Conservation (phyloP, 73 alveolate genomes). For the Tetrahymena thermophila region DNA sequence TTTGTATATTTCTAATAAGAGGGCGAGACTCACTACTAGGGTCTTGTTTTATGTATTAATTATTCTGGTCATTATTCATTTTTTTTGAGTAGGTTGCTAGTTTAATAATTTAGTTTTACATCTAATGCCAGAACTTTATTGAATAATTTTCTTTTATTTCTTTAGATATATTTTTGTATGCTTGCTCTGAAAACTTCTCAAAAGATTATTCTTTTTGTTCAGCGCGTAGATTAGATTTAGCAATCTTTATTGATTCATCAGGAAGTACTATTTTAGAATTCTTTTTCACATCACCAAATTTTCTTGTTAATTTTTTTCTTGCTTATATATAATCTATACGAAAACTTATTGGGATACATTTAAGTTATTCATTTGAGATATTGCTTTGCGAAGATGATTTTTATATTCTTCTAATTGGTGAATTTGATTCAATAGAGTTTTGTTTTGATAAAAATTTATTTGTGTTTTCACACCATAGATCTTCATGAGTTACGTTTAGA, state of each 20-base stretch:
- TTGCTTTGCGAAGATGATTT: background rate
- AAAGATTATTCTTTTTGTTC: background rate
- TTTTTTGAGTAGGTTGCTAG: background rate
- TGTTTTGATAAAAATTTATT: background rate
- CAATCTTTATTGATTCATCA: background rate
- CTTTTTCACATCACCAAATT: background rate
- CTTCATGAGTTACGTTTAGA: background rate
- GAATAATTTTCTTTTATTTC: background rate
- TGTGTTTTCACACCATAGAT: background rate
- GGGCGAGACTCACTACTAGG: background rate
- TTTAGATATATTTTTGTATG: background rate
- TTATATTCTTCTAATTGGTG: background rate
- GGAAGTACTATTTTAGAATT: background rate
- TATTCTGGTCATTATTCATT: background rate
- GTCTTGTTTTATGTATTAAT: background rate
- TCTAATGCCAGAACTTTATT: background rate
- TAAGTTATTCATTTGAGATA: background rate
- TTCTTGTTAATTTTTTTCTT: background rate
- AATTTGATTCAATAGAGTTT: background rate
- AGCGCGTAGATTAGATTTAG: background rate
- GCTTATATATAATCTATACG: background rate
- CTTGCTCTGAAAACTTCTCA: background rate
- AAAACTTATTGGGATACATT: background rate
- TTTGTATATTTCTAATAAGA: background rate
- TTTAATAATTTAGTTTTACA: background rate